Evolutionary conservation across 106 monocot genomes (phyloP).

Genomic region (Chionographis japonica): DNA sequence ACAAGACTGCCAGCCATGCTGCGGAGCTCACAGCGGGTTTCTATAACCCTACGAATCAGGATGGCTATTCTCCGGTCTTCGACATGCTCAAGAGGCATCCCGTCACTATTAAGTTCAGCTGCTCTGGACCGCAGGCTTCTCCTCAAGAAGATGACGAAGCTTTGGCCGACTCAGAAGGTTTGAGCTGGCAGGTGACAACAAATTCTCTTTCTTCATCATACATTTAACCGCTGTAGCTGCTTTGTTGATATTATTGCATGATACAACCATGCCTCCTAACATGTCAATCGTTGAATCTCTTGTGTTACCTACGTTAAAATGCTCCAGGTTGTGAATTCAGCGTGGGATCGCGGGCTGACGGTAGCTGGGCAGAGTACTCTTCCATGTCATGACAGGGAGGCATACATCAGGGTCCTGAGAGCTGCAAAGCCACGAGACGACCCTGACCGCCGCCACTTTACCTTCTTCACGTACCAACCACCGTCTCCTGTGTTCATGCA

Average conservation of each 20-base stretch:
- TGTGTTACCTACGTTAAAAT: too few relatives aligned
- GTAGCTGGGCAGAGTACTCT: constrained; percentile 47
- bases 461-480: constrained; percentile 66
- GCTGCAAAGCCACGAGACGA: constrained; percentile 65
- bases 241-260: not conserved
- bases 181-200: constrained; percentile 70
- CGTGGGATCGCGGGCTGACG: constrained; percentile 58
- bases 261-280: too few relatives aligned
- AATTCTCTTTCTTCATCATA: not conserved
- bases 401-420: constrained; percentile 36
- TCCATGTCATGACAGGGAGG: constrained; percentile 51
- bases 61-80: constrained; percentile 81
- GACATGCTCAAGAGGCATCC: constrained; percentile 71
- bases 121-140: constrained; percentile 17
- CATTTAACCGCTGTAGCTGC: not conserved
- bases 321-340: constrained; percentile 64
- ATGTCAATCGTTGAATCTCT: too few relatives aligned
- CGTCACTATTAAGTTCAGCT: constrained; percentile 54
- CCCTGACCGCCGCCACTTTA: constrained; percentile 64
- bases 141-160: constrained; percentile 47
- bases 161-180: constrained; percentile 60
- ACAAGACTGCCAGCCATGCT: constrained; percentile 76
- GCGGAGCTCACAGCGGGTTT: constrained; percentile 91
- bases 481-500: constrained; percentile 31
- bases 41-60: constrained; percentile 77